These are phyloP conservation scores for Phytophthora hibernalis DNA, from an alignment of 352 stramenopile genomes.

Conservation along the genomic window DNA sequence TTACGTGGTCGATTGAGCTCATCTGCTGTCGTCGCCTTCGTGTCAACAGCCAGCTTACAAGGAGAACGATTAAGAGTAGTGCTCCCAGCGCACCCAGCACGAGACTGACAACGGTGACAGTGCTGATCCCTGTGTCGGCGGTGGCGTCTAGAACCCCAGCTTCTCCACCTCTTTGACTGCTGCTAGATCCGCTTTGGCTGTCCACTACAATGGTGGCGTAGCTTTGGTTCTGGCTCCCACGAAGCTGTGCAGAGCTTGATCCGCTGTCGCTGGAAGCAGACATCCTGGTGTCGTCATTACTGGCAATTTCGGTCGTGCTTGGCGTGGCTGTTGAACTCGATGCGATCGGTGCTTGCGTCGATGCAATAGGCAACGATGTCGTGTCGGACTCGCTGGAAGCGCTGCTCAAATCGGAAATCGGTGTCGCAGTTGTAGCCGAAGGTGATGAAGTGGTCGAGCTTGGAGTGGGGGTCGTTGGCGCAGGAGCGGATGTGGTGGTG, in stretches of 20 bases:
- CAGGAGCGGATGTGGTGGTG: background rate
- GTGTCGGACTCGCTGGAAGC: background rate
- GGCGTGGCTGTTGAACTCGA: background rate
- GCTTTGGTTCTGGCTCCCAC: constrained; percentile 4
- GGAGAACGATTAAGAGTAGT: constrained; percentile 12
- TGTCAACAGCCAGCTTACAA: constrained; percentile 18
- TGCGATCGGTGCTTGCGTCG: background rate
- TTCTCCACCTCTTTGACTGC: constrained; percentile 9
- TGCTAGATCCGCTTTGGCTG: constrained; percentile 15
- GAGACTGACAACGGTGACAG: constrained; percentile 19
- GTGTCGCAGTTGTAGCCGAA: background rate
- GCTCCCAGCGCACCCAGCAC: constrained; percentile 13
- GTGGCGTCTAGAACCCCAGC: constrained; percentile 2
- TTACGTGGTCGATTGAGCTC: constrained; percentile 20
- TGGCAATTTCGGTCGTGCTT: constrained; percentile 1
- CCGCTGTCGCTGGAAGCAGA: background rate
- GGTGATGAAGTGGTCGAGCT: constrained; percentile 9
- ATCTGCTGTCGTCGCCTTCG: constrained; percentile 15
- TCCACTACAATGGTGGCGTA: background rate
- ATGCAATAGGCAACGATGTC: background rate
- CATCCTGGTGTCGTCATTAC: background rate
- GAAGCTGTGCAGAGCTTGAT: constrained; percentile 4
- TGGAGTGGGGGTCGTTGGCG: background rate
- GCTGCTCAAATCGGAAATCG: constrained; percentile 3
- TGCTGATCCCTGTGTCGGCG: constrained; percentile 1